phyloP scores from a whole-genome alignment of 2,329 filamentous ascomycete species.

The Beauveria medogensis region DNA sequence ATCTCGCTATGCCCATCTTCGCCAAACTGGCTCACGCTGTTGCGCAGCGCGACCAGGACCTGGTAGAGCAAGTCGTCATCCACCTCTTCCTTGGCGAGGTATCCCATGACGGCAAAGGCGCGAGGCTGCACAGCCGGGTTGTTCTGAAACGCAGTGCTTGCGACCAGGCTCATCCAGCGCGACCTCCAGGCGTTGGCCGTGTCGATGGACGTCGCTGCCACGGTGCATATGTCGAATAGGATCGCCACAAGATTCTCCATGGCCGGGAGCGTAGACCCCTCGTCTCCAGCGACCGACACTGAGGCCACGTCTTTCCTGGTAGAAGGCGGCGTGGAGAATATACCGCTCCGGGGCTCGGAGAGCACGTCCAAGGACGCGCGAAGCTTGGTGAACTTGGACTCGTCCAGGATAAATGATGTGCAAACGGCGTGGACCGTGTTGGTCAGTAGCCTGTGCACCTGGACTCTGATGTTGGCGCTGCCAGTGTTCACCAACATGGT shows the following conservation, averaged over 20 bases:
- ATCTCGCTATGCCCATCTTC: constrained; percentile 59
- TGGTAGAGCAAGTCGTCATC: constrained; percentile 66
- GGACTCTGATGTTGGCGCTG: constrained; percentile 43
- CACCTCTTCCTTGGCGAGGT: constrained; percentile 61
- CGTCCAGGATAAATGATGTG: constrained; percentile 56
- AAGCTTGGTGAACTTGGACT: constrained; percentile 47
- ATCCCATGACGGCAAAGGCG: constrained; percentile 65
- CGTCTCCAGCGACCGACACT: constrained; percentile 46
- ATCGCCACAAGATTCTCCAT: constrained; percentile 55
- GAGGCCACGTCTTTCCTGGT: constrained; percentile 45
- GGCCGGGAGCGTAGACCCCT: constrained; percentile 40
- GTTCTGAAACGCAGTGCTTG: constrained; percentile 65
- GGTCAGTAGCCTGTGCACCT: constrained; percentile 56
- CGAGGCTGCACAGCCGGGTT: constrained; percentile 63
- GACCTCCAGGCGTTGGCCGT: constrained; percentile 62
- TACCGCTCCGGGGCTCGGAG: constrained; percentile 51
- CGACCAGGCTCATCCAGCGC: constrained; percentile 65
- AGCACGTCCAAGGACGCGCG: constrained; percentile 48
- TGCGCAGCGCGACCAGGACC: constrained; percentile 59
- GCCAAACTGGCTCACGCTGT: constrained; percentile 55
- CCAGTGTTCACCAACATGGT: constrained; percentile 64
- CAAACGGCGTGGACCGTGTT: constrained; percentile 62
- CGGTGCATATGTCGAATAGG: constrained; percentile 54
- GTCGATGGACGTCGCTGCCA: constrained; percentile 57
- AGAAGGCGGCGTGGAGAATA: constrained; percentile 42